Evolutionary conservation across 306 rosid species (phyloP), one percentile per base, ranked within the genome.

Genomic region (Chamaecrista fasciculata): DNA sequence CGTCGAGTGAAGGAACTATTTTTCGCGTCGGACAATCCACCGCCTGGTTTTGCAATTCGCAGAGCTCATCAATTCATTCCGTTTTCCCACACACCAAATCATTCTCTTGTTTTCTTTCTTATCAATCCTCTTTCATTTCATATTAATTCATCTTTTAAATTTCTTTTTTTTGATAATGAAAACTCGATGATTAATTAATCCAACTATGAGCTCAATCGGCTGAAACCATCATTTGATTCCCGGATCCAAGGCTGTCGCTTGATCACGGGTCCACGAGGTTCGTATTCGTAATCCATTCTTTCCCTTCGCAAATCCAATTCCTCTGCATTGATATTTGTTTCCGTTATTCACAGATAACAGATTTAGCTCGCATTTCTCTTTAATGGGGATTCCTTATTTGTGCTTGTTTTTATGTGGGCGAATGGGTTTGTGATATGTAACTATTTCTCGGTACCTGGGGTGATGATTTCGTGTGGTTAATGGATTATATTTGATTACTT

Each of bases 171-270:
- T 2, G 40, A 33, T 6, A 33, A 55, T 52, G 46, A 21, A 65
- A 74, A 62, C 58, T 70, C 37, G 6, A n/a, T n/a, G n/a, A n/a
- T 29, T 70, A 25, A 57, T 29, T 70, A 25, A 57, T 44, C 16
- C 42, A 70, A 53, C 31, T 36, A 37, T 23, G 31, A 71, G 72
- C 79, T 82, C 78, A n/a, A 65, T 64, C 24, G 50, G 51, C 64
- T 76, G 24, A 31, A 52, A 62, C 78, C 67, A 72, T 73, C 80
- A 64, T 83, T 71, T 86, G 87, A 78, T 72, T 77, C 71, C 11
- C 77, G 44, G 66, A 81, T 76, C 77, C 57, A 16, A 50, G 74
- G 75, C 49, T 5, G 56, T 59, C 59, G 42, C 31, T 29, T 23
- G 61, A 49, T 73, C 56, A 36, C 81, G 76, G 84, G 65, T 31